Evolutionary conservation across 441 rosid genomes (phyloP).

Genomic region (Cnidoscolus chayamansa): DNA sequence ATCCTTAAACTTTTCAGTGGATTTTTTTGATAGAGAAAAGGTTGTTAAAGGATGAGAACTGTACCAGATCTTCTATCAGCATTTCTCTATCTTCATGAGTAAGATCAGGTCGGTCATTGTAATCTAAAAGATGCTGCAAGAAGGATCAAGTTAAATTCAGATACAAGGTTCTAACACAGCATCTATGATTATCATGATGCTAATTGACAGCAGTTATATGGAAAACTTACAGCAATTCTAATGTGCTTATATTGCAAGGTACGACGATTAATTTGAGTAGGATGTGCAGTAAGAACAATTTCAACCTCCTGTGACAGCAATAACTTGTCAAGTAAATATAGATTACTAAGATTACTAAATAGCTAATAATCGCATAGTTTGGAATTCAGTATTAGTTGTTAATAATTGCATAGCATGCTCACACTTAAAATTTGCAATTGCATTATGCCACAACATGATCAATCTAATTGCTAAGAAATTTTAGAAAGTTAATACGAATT

Average conservation of each 20-base stretch:
- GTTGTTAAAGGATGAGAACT: constrained; percentile 17
- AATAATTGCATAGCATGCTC: background rate
- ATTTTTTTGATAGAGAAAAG: constrained; percentile 11
- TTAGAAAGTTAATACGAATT: background rate
- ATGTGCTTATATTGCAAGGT: constrained; percentile 93
- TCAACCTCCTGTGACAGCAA: constrained; percentile 71
- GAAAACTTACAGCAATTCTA: constrained; percentile 74
- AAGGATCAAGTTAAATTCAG: constrained; percentile 23
- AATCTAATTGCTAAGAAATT: constrained; percentile 4
- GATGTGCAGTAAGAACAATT: constrained; percentile 97
- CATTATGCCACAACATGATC: background rate
- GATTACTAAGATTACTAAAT: constrained; percentile 5
- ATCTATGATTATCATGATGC: constrained; percentile 11
- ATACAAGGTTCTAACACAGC: constrained; percentile 12
- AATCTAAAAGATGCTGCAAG: constrained; percentile 86
- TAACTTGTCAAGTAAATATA: constrained; percentile 15
- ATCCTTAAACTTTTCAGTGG: background rate
- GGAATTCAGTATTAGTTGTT: too few relatives aligned
- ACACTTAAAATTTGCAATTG: background rate
- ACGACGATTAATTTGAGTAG: constrained; percentile 88
- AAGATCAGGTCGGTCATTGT: constrained; percentile 89
- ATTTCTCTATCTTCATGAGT: constrained; percentile 89
- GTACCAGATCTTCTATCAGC: constrained; percentile 93
- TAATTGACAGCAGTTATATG: constrained; percentile 14
- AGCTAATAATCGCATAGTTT: constrained; percentile 1